Conservation (phyloP, 108 stramenopile genomes). For the Schizochytrium sp. region DNA sequence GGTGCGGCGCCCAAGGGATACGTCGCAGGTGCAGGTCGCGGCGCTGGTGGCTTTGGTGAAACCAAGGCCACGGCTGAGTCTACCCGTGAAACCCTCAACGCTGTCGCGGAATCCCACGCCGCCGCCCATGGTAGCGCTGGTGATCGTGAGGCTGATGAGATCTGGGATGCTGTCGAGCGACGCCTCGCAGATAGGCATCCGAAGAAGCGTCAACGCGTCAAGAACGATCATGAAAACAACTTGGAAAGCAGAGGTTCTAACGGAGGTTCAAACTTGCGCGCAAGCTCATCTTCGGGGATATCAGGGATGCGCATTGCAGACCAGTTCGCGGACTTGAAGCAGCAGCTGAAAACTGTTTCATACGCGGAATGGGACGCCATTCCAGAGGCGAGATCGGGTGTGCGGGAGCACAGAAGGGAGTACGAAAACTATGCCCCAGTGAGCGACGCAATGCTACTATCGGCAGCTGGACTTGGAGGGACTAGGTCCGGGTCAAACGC, state of each 20-base stretch:
- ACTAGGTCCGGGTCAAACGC: neutral
- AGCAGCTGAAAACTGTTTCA: conserved; percentile 85
- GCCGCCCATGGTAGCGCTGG: conserved; percentile 76
- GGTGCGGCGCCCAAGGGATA: conserved; percentile 86
- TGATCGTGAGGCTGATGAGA: conserved; percentile 78
- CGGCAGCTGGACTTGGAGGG: neutral
- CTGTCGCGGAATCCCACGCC: conserved; percentile 80
- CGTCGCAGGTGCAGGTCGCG: conserved; percentile 79
- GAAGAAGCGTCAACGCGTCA: conserved; percentile 72
- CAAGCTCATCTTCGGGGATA: conserved; percentile 39
- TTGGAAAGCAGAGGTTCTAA: neutral
- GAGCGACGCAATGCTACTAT: conserved; percentile 88
- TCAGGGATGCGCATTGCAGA: conserved; percentile 80
- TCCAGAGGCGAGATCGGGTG: conserved; percentile 92
- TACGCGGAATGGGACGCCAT: conserved; percentile 95
- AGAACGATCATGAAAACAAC: conserved; percentile 63
- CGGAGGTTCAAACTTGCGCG: no score
- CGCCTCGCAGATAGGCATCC: conserved; percentile 81
- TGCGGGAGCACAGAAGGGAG: conserved; percentile 85
- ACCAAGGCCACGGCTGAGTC: conserved; percentile 63
- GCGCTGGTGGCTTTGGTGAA: conserved; percentile 64
- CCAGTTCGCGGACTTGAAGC: conserved; percentile 95
- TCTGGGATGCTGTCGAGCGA: conserved; percentile 96
- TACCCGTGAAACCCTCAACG: conserved; percentile 54
- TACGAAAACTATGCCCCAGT: conserved; percentile 91